These are phyloP conservation scores for Oehlia diaphana DNA, from an alignment of 192 early-diverging fungal genomes.

Conservation along the genomic window DNA sequence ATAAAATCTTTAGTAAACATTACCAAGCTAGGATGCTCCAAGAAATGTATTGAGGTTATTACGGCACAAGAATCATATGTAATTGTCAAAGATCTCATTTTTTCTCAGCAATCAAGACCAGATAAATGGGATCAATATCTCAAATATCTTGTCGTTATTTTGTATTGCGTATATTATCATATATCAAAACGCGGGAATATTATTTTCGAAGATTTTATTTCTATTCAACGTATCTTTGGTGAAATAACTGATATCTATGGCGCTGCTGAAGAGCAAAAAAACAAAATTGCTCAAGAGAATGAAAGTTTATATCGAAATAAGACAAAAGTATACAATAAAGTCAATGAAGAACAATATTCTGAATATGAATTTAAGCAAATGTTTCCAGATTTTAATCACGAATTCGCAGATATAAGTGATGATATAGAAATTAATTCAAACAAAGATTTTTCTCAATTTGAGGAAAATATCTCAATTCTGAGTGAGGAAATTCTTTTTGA, in stretches of 20 bases:
- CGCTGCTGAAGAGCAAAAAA: slow-evolving; percentile 59
- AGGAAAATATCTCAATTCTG: slow-evolving; percentile 43
- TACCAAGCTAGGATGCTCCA: slow-evolving; percentile 37
- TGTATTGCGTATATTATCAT: slow-evolving; percentile 45
- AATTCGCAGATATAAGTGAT: slow-evolving; percentile 66
- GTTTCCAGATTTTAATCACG: slow-evolving; percentile 87
- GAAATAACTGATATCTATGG: slow-evolving; percentile 64
- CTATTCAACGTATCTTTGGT: slow-evolving; percentile 53
- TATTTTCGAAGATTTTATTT: slow-evolving; percentile 38
- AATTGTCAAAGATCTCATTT: slow-evolving; percentile 47
- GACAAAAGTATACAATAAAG: slow-evolving; percentile 43
- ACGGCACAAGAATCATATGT: slow-evolving; percentile 40
- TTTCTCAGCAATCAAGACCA: slow-evolving; percentile 36
- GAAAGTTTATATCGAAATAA: slow-evolving; percentile 57
- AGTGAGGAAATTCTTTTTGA: slow-evolving; percentile 46
- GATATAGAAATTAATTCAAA: slow-evolving; percentile 45
- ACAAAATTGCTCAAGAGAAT: slow-evolving; percentile 48
- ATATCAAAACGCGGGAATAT: slow-evolving; percentile 45
- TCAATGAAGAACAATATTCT: slow-evolving; percentile 65
- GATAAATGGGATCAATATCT: slow-evolving; percentile 56
- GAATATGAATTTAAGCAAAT: slow-evolving; percentile 70
- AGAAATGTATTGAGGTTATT: slow-evolving; percentile 41
- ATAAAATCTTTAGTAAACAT: slow-evolving; percentile 34
- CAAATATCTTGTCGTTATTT: slow-evolving; percentile 46
- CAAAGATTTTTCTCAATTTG: slow-evolving; percentile 28